Evolutionary conservation across 495 filamentous ascomycete genomes (phyloP), one percentile per base, ranked within the genome.

Genomic region (Penicillium goetzii): DNA sequence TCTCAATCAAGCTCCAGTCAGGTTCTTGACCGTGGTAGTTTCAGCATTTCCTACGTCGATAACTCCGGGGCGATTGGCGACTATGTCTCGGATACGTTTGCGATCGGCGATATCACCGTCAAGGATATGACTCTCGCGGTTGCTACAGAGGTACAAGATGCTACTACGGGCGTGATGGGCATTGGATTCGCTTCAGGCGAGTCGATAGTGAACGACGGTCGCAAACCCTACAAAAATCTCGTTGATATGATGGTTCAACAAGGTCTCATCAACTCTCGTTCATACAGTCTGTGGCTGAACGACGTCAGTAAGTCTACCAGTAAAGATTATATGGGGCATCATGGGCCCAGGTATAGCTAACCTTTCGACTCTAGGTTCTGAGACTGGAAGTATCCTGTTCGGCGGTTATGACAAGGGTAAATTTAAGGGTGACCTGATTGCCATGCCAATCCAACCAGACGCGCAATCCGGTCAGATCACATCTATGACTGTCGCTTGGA

Each of bases 261-360:
- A 53, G 50, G 50, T 10, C 50, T 53, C 10, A 53, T 53, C 50
- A 53, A 53, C 26, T 53, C 50, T 30, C 50, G 50, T 33, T n/a
- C 50, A 19, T 53, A 53, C 50, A 53, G 50, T 30, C 15, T 53
- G 50, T 53, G 50, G 50, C 50, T 53, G 15, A 53, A 53, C 33
- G 50, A 53, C 19, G 30, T 53, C 21, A n/a, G 50, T 53, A 12
- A 32, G 50, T 53, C 15, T 11, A 10, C 4, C 1, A 8, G 25
- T 12, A 1, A 23, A 4, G 11, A 1, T 47, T 2, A 3, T 9
- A 12, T 11, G 10, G 10, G 10, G 25, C 4, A 47, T 25, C 2
- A 23, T 23, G 5, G 43, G 10, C 11, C 43, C 19, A 23, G 10
- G 4, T 4, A 25, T 10, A n/a, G 26, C 25, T 30, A 53, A 53